Percentiles rank a stretch among this genome's conserved stretches.
phyloP scores from a whole-genome alignment of 2,329 filamentous ascomycete species.

The Alternaria triticina region DNA sequence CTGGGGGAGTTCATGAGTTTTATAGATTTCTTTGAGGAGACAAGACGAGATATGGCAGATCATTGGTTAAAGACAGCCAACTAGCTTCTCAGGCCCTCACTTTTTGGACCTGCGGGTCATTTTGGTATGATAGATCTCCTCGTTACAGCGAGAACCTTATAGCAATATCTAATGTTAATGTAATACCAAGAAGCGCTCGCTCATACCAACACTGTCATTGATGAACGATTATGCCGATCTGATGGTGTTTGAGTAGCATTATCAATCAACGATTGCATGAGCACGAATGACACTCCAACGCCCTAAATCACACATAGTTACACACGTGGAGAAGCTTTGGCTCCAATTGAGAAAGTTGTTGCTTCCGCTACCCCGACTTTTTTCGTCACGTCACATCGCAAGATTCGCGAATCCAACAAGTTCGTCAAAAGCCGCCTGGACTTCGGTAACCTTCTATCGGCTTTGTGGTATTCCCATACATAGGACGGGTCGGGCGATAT shows the following conservation, averaged over 20 bases:
- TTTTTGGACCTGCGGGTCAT: not conserved
- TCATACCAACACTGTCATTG: not conserved
- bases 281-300: not conserved
- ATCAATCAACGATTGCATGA: not conserved
- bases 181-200: not conserved
- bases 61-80: not conserved
- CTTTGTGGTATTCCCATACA: not conserved
- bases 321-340: not conserved
- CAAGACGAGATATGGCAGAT: not conserved
- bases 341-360: not conserved
- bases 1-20: conserved; percentile 1
- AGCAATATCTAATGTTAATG: conserved; percentile 1
- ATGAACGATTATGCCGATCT: not conserved
- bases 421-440: not conserved
- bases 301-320: not conserved
- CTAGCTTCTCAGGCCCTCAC: not conserved
- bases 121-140: not conserved
- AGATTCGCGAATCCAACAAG: not conserved
- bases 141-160: not conserved
- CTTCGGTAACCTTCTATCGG: not conserved
- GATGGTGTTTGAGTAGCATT: not conserved
- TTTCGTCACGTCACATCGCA: not conserved
- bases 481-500: not conserved
- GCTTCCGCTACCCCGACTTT: not conserved
- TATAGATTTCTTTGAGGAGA: not conserved